Conservation (phyloP, 2,329 filamentous ascomycete genomes). For the Pestalotiopsis sp. region DNA sequence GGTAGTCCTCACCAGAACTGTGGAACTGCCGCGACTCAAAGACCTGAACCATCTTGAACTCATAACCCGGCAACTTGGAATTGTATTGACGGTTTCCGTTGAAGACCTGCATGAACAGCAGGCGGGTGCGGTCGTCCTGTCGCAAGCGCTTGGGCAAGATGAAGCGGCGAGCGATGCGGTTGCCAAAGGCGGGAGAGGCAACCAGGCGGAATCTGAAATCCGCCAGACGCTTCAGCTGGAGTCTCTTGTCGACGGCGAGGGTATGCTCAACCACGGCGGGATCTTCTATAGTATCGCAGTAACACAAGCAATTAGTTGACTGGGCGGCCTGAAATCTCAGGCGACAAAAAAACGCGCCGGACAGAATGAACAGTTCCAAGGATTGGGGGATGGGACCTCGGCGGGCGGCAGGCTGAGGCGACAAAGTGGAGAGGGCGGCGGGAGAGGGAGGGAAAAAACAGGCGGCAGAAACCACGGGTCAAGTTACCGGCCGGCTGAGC, state of each 20-base stretch:
- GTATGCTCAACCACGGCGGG: constrained; percentile 4
- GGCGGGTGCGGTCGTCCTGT: constrained; percentile 35
- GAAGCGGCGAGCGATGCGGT: constrained; percentile 18
- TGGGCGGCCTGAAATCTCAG: constrained; percentile 9
- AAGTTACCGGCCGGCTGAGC: not conserved
- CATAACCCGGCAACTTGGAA: constrained; percentile 20
- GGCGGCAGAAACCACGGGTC: not conserved
- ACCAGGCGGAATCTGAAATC: constrained; percentile 1
- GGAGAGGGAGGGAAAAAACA: not conserved
- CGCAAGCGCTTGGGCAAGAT: constrained; percentile 20
- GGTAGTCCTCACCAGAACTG: constrained; percentile 45
- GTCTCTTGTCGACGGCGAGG: not conserved
- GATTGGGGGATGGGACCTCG: not conserved
- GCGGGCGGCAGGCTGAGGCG: not conserved
- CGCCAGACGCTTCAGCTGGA: not conserved
- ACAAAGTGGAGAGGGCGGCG: not conserved
- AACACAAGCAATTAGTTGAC: constrained; percentile 1
- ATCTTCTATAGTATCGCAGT: constrained; percentile 1
- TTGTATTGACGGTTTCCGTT: constrained; percentile 24
- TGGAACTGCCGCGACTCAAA: constrained; percentile 52
- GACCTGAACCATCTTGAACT: constrained; percentile 39
- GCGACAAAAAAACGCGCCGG: not conserved
- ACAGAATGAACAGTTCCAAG: not conserved
- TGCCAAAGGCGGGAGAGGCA: not conserved
- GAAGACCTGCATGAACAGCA: constrained; percentile 41